Evolutionary conservation across 352 stramenopile genomes (phyloP), one percentile per base, ranked within the genome.

Genomic region (Globisporangium polare): DNA sequence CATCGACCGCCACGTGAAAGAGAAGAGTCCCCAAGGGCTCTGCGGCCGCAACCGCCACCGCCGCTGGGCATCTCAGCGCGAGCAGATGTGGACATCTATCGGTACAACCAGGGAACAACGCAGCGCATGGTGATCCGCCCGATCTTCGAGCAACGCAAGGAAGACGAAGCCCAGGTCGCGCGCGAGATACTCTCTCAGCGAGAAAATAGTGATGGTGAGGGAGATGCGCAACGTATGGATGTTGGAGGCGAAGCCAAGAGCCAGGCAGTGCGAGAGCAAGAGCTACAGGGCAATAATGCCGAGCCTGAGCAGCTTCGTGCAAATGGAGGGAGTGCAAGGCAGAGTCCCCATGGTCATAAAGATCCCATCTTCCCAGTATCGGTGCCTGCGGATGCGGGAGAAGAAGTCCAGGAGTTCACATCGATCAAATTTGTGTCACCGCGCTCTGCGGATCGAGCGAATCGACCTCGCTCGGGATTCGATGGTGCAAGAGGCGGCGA

Each of bases 91-190:
- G 73, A 86, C 49, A 78, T 91, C 20, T 89, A 82, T 42, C 63
- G 79, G 22, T 91, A 89, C 47, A 86, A 56, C 26, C 79, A 91
- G 39, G 55, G 59, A 24, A 67, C 67, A 0, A 74, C 74, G 55
- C 78, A 84, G 52, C 73, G 82, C 35, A 86, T 93, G 74, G 63
- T 73, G 20, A 89, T 93, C n/a, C 74, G 80, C 4, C 84, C 84
- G 9, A 51, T 93, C 39, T 90, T 92, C 27, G 77, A 89, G 65
- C 70, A 88, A 49, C 72, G 77, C 2, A 74, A 71, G 35, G 77
- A 77, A 12, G 72, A 73, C 17, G 74, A 82, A 60, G 68, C 71
- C 31, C 60, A 73, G 17, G 29, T 72, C 13, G 54, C 63, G 0
- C 49, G 70, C 26, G 41, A 68, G 13, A 58, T 78, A 15, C 69